Evolutionary conservation across 345 rosid species (phyloP).

Genomic region (Lumnitzera racemosa): DNA sequence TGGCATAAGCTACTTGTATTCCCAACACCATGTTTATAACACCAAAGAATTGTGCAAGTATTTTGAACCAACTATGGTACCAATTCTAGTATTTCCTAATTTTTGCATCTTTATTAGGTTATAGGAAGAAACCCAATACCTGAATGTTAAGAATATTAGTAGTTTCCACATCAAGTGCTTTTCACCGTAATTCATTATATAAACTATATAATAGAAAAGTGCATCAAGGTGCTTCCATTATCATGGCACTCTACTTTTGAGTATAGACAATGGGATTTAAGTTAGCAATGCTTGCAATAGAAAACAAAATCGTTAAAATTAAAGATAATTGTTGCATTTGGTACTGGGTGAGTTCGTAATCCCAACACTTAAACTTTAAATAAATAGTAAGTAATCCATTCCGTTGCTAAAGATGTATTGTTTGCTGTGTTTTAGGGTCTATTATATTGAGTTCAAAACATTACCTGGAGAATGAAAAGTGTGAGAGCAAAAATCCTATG

Average conservation of each 20-base stretch:
- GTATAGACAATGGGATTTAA: too few relatives aligned
- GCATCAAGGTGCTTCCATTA: too few relatives aligned
- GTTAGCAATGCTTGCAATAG: too few relatives aligned
- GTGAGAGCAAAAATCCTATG: conserved; percentile 67
- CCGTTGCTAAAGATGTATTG: too few relatives aligned
- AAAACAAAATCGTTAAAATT: too few relatives aligned
- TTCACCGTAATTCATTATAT: not conserved
- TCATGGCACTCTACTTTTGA: too few relatives aligned
- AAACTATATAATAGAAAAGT: not conserved
- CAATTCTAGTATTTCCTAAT: conserved; percentile 69
- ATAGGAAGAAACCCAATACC: conserved; percentile 72
- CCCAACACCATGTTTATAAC: conserved; percentile 65
- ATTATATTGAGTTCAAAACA: conserved; percentile 4
- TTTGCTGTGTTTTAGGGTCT: not conserved
- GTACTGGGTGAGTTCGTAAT: too few relatives aligned
- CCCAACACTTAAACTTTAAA: too few relatives aligned
- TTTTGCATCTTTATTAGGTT: conserved; percentile 69
- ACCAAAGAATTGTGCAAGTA: conserved; percentile 69
- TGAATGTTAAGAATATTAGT: conserved; percentile 13
- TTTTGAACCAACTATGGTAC: conserved; percentile 85
- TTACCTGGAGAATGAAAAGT: conserved; percentile 77
- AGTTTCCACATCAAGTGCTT: not conserved
- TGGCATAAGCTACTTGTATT: conserved; percentile 47
- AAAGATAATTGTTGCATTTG: too few relatives aligned
- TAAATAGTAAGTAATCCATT: too few relatives aligned